phyloP scores from a whole-genome alignment of 2,329 filamentous ascomycete genomes.

The Salinomyces thailandicus region DNA sequence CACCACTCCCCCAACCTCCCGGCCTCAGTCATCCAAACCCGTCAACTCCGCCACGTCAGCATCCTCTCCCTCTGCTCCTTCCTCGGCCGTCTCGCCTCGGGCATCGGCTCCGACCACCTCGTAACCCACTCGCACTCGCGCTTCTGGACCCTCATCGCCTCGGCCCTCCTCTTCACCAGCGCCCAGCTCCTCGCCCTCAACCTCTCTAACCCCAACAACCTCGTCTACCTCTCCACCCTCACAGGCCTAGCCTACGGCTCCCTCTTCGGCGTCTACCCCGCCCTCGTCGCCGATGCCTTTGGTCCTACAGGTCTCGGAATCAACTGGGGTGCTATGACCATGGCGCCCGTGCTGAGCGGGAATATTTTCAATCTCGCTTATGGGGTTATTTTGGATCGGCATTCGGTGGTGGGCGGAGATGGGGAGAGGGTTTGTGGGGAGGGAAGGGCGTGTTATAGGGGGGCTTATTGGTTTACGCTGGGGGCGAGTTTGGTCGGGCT shows the following conservation, averaged over 20 bases:
- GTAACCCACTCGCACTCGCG: constrained; percentile 73
- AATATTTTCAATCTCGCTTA: constrained; percentile 93
- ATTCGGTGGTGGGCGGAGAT: constrained; percentile 60
- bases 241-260: constrained; percentile 88
- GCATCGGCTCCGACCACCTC: constrained; percentile 83
- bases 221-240: constrained; percentile 68
- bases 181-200: constrained; percentile 68
- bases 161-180: constrained; percentile 63
- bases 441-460: constrained; percentile 68
- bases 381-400: constrained; percentile 68
- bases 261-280: constrained; percentile 87
- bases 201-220: constrained; percentile 64
- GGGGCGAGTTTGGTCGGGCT: constrained; percentile 60
- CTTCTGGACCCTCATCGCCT: constrained; percentile 80
- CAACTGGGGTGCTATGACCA: constrained; percentile 93
- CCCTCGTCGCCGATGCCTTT: constrained; percentile 76
- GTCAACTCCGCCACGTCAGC: constrained; percentile 85
- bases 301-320: constrained; percentile 80
- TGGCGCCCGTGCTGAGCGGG: constrained; percentile 75
- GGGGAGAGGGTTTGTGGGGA: constrained; percentile 60
- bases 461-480: constrained; percentile 72
- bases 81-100: constrained; percentile 59
- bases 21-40: constrained; percentile 64
- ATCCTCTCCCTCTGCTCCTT: constrained; percentile 88
- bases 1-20: constrained; percentile 65